phyloP scores from a whole-genome alignment of 495 filamentous ascomycete genomes.

The Penicillium lividum region DNA sequence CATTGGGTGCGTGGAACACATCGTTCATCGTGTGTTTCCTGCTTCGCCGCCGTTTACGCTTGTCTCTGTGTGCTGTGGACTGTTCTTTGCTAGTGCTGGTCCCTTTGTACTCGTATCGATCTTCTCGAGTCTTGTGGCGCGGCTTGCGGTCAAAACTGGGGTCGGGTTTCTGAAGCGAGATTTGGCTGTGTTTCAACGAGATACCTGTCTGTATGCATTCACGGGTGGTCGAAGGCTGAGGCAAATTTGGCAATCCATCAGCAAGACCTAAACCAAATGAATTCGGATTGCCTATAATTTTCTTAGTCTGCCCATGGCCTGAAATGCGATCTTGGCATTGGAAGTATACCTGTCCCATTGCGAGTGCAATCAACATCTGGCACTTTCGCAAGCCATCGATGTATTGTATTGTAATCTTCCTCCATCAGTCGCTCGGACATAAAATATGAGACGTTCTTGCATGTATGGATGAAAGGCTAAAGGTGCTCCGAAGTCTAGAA shows the following conservation, averaged over 20 bases:
- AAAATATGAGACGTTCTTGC: background rate
- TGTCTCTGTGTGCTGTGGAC: slow-evolving; percentile 36
- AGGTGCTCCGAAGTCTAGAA: background rate
- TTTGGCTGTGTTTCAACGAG: background rate
- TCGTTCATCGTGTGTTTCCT: slow-evolving; percentile 55
- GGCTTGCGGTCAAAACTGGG: slow-evolving; percentile 55
- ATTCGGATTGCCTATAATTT: background rate
- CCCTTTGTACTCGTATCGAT: slow-evolving; percentile 51
- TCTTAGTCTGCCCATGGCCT: too few relatives aligned
- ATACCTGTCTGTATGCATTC: background rate
- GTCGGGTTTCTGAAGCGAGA: background rate
- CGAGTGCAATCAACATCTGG: background rate
- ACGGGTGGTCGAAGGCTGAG: background rate
- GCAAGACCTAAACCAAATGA: background rate
- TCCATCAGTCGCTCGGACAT: background rate
- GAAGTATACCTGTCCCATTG: background rate
- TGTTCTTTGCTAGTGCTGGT: slow-evolving; percentile 3
- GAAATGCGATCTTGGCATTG: background rate
- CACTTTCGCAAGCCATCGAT: slow-evolving; percentile 18
- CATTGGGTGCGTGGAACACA: slow-evolving; percentile 64
- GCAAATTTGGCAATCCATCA: background rate
- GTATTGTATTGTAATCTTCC: slow-evolving; percentile 1
- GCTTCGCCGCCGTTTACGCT: slow-evolving; percentile 31
- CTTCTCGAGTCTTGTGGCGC: slow-evolving; percentile 61
- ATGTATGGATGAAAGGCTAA: background rate